Evolutionary conservation across 805 yeast species (phyloP).

Genomic region (Hyphopichia homilentoma): DNA sequence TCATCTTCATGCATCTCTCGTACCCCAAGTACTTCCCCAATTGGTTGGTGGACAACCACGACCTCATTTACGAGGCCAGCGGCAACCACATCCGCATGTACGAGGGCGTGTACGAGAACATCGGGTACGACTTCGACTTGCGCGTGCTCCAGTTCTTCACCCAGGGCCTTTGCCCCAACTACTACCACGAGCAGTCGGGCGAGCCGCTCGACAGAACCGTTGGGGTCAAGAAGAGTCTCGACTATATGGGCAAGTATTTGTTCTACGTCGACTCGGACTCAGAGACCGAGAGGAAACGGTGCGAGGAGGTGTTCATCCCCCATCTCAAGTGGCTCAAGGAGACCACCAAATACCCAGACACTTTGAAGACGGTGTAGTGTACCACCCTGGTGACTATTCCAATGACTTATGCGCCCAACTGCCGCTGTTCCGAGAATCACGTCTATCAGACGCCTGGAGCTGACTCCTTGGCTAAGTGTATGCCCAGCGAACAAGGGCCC

Average conservation of each 20-base stretch:
- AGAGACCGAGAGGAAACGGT: constrained; percentile 21
- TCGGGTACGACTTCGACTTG: constrained; percentile 42
- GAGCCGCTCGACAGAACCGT: constrained; percentile 20
- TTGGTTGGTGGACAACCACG: constrained; percentile 32
- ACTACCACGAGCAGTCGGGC: constrained; percentile 23
- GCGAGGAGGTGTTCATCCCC: constrained; percentile 36
- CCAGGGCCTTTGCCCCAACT: constrained; percentile 35
- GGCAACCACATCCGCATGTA: constrained; percentile 41
- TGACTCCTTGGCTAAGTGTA: too few species aligned
- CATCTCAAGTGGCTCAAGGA: constrained; percentile 41
- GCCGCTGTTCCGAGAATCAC: too few species aligned
- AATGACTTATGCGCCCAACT: too few species aligned
- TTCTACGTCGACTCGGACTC: constrained; percentile 20
- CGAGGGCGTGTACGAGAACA: constrained; percentile 26
- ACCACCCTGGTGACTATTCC: too few species aligned
- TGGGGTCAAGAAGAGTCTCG: constrained; percentile 13
- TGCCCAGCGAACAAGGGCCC: too few species aligned
- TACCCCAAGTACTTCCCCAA: constrained; percentile 47
- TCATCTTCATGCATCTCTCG: constrained; percentile 54
- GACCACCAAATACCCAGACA: constrained; percentile 19
- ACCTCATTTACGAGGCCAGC: constrained; percentile 28
- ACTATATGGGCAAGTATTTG: constrained; percentile 33
- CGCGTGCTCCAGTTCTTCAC: constrained; percentile 36
- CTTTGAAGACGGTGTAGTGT: background rate
- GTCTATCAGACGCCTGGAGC: too few species aligned